Evolutionary conservation across 106 monocot genomes (phyloP).

Genomic region (Dendrobium catenatum): DNA sequence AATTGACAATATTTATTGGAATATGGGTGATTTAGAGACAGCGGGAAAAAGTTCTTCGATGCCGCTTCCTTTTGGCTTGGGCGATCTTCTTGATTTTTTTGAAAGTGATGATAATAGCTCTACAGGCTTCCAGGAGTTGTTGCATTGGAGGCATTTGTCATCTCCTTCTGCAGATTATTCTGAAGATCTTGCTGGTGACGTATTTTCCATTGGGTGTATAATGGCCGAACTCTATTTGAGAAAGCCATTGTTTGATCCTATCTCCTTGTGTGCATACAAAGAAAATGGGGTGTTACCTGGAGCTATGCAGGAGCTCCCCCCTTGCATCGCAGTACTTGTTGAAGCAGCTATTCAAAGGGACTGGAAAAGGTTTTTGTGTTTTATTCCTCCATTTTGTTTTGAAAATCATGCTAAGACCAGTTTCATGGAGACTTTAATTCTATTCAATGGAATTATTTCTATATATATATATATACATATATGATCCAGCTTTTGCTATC

Average conservation of each 20-base stretch:
- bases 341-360: conserved; percentile 69
- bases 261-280: conserved; percentile 59
- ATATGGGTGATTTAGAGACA: conserved; percentile 8
- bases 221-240: conserved; percentile 80
- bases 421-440: neutral
- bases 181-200: conserved; percentile 50
- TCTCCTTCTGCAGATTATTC: conserved; percentile 31
- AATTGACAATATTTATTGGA: neutral
- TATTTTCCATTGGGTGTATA: conserved; percentile 87
- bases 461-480: neutral
- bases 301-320: conserved; percentile 59
- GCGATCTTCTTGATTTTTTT: conserved; percentile 60
- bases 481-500: neutral
- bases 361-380: conserved; percentile 62
- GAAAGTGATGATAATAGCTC: conserved; percentile 44
- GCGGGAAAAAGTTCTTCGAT: neutral
- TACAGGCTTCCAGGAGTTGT: conserved; percentile 55
- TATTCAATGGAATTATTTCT: neutral
- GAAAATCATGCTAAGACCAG: neutral
- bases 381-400: neutral
- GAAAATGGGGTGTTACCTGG: conserved; percentile 58
- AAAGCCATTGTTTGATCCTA: conserved; percentile 74
- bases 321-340: conserved; percentile 67
- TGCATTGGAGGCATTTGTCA: conserved; percentile 55
- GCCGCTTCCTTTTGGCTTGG: conserved; percentile 32